Evolutionary conservation across 441 rosid genomes (phyloP), one percentile per base, ranked within the genome.

Genomic region (Kokia cookei): DNA sequence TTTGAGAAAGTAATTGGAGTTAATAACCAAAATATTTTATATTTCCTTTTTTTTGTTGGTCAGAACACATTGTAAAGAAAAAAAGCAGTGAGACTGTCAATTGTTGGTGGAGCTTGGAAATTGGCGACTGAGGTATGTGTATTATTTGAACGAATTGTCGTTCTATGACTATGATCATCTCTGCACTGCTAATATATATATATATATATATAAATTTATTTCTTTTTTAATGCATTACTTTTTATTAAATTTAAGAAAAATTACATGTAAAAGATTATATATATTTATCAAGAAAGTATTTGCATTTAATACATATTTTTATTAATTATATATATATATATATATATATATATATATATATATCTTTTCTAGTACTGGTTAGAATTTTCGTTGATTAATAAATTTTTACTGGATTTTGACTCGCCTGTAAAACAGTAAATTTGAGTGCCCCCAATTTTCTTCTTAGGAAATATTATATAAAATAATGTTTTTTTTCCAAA

Each of bases 101-200:
- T 82, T 71, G 76, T 73, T 77, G 78, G 68, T 61, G 74, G 65
- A 66, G 57, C 57, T 47, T 26, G 57, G 75, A 74, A 37, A 59
- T 29, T 59, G 64, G 63, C 12, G n/a, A 26, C 12, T 15, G 65
- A 74, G 68, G 64, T 29, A 27, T 29, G 64, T 59, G n/a, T 59
- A 27, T 70, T 70, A 43, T 82, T 53, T 58, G 65, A 50, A 27
- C 4, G 59, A 26, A 48, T 67, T 5, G 8, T 26, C 29, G 43
- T 22, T 37, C 17, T 3, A 12, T 14, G 64, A 37, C 42, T 59
- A 14, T 13, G 40, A 29, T 59, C 37, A 5, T 27, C 9, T 59
- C 8, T 59, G 40, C 37, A 27, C 64, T 27, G 37, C 37, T 12
- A 12, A 27, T 12, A 10, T 27, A 13, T 59, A 27, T 59, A 12